phyloP scores from a whole-genome alignment of 2,329 filamentous ascomycete genomes.

The Plectosphaerella plurivora region DNA sequence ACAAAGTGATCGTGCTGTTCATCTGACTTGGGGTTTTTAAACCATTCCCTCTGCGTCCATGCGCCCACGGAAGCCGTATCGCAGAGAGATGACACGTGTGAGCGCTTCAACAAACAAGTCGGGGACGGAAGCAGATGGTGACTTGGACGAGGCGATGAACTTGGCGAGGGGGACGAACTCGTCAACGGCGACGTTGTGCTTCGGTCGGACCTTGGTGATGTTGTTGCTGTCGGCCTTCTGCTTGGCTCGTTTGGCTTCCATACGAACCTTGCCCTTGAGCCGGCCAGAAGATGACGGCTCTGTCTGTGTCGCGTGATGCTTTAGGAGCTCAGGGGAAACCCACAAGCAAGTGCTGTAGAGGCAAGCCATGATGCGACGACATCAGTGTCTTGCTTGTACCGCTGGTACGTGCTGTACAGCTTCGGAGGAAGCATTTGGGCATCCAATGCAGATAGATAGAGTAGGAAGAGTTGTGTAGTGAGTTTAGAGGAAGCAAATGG shows the following conservation, averaged over 20 bases:
- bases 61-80: constrained; percentile 20
- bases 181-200: constrained; percentile 28
- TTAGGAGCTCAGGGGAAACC: constrained; percentile 20
- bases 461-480: too few species aligned
- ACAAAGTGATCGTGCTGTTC: constrained; percentile 27
- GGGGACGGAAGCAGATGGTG: constrained; percentile 22
- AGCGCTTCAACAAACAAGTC: constrained; percentile 23
- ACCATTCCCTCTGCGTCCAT: constrained; percentile 12
- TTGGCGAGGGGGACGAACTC: constrained; percentile 33
- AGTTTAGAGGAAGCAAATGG: too few species aligned
- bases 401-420: constrained; percentile 25
- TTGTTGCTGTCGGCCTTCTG: background rate
- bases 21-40: constrained; percentile 15
- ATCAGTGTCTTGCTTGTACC: constrained; percentile 36
- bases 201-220: constrained; percentile 11
- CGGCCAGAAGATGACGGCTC: constrained; percentile 2
- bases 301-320: background rate
- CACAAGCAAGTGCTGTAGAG: constrained; percentile 29
- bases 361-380: constrained; percentile 35
- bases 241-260: constrained; percentile 12
- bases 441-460: too few species aligned
- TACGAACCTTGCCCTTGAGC: constrained; percentile 23
- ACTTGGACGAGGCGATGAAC: constrained; percentile 21
- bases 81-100: constrained; percentile 28
- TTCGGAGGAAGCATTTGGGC: constrained; percentile 13